phyloP scores from a whole-genome alignment of 495 filamentous ascomycete species.

The Neurospora discreta region DNA sequence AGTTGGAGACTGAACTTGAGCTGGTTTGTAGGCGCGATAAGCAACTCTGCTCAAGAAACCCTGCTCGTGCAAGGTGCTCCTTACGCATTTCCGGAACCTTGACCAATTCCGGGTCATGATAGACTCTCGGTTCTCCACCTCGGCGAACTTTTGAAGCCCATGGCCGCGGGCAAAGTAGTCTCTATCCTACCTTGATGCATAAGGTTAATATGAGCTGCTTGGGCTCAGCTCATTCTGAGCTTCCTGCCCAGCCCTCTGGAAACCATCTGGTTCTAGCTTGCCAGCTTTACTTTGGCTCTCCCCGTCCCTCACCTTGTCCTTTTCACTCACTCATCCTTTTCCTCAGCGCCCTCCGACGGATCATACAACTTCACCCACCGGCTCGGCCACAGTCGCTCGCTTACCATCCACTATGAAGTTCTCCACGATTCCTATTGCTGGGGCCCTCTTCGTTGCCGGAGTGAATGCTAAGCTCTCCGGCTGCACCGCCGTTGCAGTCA shows the following conservation, averaged over 20 bases:
- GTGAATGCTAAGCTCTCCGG: conserved; percentile 1
- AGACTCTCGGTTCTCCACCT: background rate
- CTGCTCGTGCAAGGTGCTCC: background rate
- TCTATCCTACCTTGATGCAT: background rate
- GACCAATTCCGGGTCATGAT: background rate
- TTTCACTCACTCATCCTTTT: background rate
- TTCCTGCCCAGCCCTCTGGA: background rate
- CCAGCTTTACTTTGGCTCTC: background rate
- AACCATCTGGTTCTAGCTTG: background rate
- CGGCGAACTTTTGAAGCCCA: background rate
- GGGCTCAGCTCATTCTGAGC: background rate
- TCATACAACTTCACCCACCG: background rate
- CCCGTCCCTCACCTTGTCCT: background rate
- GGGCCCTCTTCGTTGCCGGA: background rate
- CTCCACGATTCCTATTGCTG: conserved; percentile 1
- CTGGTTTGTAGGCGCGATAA: background rate
- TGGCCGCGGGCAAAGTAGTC: background rate
- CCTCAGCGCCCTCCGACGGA: background rate
- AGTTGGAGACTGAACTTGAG: background rate
- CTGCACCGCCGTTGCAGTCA: conserved; percentile 17
- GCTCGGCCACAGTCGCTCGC: background rate
- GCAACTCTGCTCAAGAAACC: background rate
- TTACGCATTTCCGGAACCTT: background rate
- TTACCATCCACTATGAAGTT: conserved; percentile 5
- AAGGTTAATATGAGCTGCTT: background rate